Evolutionary conservation across 208 protist genomes (phyloP), one percentile per base, ranked within the genome.

Genomic region (Herpetomonas samuelpessoai): DNA sequence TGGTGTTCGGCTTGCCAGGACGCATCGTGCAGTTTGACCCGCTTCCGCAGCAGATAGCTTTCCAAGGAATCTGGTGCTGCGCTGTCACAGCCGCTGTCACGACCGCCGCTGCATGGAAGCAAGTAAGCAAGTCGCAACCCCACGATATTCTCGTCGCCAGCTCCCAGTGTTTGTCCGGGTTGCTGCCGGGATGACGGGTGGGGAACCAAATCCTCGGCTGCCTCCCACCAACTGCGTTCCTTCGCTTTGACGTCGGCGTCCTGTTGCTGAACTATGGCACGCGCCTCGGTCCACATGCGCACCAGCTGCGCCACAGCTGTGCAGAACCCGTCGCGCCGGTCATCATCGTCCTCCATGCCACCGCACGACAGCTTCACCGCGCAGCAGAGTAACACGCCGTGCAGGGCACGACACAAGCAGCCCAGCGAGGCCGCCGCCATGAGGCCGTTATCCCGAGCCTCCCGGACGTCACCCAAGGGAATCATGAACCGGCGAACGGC

Each of bases 401-500:
- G 19, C 6, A 6, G 14, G 35, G 14, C 35, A 41, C 35, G 9
- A n/a, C n/a, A n/a, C n/a, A n/a, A n/a, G n/a, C n/a, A n/a, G n/a
- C n/a, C n/a, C n/a, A n/a, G n/a, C n/a, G n/a, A n/a, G n/a, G n/a
- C n/a, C n/a, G n/a, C n/a, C n/a, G n/a, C n/a, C n/a, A n/a, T n/a
- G n/a, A n/a, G n/a, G n/a, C n/a, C n/a, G n/a, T n/a, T n/a, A n/a
- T n/a, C n/a, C n/a, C n/a, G n/a, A n/a, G n/a, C n/a, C n/a, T n/a
- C n/a, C n/a, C n/a, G n/a, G 35, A 41, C 10, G 35, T 41, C 38
- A 51, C n/a, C 7, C 24, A 71, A 38, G 6, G 29, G 46, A 2
- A 71, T 22, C 24, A 22, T 16, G 14, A 65, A 66, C 4, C 71
- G 60, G 19, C 78, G 68, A 25, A 92, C n/a, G 6, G 64, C 78